These are phyloP conservation scores for Raddia guianensis DNA, from an alignment of 176 grass and related monocot genomes.

Conservation along the genomic window DNA sequence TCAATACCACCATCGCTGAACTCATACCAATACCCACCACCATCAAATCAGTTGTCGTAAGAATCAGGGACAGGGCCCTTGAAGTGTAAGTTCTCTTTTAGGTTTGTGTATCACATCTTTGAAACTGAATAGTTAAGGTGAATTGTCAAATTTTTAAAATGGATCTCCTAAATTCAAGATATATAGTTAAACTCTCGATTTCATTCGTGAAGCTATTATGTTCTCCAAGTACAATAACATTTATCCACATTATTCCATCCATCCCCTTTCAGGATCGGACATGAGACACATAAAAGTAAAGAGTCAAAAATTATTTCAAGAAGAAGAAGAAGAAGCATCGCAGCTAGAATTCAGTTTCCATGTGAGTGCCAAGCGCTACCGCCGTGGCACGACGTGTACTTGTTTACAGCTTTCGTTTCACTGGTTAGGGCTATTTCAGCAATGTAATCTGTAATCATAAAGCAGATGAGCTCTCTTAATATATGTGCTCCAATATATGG, in stretches of 20 bases:
- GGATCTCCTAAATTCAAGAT: not conserved
- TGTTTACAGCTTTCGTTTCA: conserved; percentile 26
- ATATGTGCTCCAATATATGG: not conserved
- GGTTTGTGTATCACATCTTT: not conserved
- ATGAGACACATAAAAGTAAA: conserved; percentile 23
- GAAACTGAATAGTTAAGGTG: not conserved
- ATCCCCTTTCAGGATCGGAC: conserved; percentile 36
- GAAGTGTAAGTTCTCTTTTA: conserved; percentile 38
- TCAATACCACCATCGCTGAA: conserved; percentile 22
- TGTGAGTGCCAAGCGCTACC: conserved; percentile 4
- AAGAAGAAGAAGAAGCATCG: conserved; percentile 20
- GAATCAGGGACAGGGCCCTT: not conserved
- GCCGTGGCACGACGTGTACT: not conserved
- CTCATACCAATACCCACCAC: conserved; percentile 24
- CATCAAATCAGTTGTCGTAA: conserved; percentile 37
- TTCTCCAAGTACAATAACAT: not conserved
- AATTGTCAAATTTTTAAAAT: not conserved
- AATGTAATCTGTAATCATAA: conserved; percentile 45
- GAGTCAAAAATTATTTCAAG: conserved; percentile 4
- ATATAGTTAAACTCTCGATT: not conserved
- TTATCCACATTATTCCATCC: conserved; percentile 8
- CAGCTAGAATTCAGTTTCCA: not conserved
- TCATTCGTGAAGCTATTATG: not conserved
- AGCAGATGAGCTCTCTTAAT: not conserved
- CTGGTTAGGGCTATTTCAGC: conserved; percentile 34